Evolutionary conservation across 2,329 filamentous ascomycete genomes (phyloP).

Genomic region (Lasiodiplodia hormozganensis): DNA sequence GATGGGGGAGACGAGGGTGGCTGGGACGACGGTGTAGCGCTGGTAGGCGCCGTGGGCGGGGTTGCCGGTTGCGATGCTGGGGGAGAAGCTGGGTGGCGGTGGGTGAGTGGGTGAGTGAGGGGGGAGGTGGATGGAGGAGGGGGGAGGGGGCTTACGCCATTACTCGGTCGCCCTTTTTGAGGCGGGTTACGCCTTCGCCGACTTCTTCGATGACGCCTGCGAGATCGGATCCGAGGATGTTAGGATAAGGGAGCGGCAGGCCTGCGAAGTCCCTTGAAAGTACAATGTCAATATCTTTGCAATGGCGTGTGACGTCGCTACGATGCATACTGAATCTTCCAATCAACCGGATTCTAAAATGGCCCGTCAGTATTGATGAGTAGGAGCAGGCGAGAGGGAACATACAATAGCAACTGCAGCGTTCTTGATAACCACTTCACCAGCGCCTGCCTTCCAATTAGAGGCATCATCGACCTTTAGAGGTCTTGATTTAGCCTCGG

Average conservation of each 20-base stretch:
- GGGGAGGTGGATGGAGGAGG: too few relatives aligned
- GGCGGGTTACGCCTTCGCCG: slow-evolving; percentile 33
- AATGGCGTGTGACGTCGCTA: too few relatives aligned
- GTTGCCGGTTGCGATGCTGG: slow-evolving; percentile 38
- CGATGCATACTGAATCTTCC: slow-evolving; percentile 6
- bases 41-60: slow-evolving; percentile 41
- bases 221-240: slow-evolving; percentile 46
- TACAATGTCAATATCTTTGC: background rate
- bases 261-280: background rate
- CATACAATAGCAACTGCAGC: slow-evolving; percentile 39
- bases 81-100: background rate
- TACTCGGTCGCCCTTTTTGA: slow-evolving; percentile 14
- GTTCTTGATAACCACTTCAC: slow-evolving; percentile 44
- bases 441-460: slow-evolving; percentile 38
- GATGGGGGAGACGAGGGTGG: slow-evolving; percentile 46
- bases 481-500: slow-evolving; percentile 37
- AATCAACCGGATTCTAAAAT: slow-evolving; percentile 11
- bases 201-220: slow-evolving; percentile 47
- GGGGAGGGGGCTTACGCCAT: slow-evolving; percentile 3
- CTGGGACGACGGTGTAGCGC: slow-evolving; percentile 41
- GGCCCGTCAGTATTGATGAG: background rate
- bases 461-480: slow-evolving; percentile 41
- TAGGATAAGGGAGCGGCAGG: slow-evolving; percentile 36
- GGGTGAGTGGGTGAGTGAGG: background rate
- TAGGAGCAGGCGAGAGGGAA: background rate